Evolutionary conservation across 768 basidiomycete genomes (phyloP), one percentile per base, ranked within the genome.

Genomic region (Fistulinella prunicolor): DNA sequence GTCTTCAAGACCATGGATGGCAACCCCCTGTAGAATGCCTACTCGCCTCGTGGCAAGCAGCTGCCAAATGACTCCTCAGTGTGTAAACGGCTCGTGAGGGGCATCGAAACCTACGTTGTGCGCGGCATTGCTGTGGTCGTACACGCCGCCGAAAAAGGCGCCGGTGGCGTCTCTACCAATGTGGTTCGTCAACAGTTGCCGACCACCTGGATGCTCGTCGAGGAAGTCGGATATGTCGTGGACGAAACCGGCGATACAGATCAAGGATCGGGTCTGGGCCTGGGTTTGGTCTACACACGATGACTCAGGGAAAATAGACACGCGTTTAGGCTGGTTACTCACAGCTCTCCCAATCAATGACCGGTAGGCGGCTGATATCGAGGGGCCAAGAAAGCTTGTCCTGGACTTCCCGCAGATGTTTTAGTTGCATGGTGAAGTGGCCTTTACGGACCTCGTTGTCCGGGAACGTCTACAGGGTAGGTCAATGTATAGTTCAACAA

Each of bases 101-200:
- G 2, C 6, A 17, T 1, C 3, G 36, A 28, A 1, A 68, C 83
- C 30, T 60, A 85, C 83, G 60, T 92, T 91, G 66, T 92, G 88
- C 6, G 90, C 88, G 38, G 89, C 87, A 62, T 92, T 92, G 24
- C 86, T 89, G 61, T 92, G 90, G 56, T 89, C 87, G 60, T 91
- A 91, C 1, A 93, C 85, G 50, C 88, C 89, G 52, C 94, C 94
- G 60, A 95, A 94, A 77, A 95, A 96, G 6, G 93, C 92, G 0
- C 90, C 89, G 3, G 92, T 92, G 3, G 89, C 93, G 59, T 95
- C 94, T 65, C 82, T 89, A 47, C 94, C 94, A 57, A 94, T 87
- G 66, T 86, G 78, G 67, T 89, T 88, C 56, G 82, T 79, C 49
- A 97, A 71, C 22, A 92, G 71, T 61, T 94, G 89, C 3, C 85